Percentiles rank a stretch among this genome's conserved stretches.
These are phyloP conservation scores for Prunella vulgaris DNA, from an alignment of 257 asterid species.

Conservation along the genomic window DNA sequence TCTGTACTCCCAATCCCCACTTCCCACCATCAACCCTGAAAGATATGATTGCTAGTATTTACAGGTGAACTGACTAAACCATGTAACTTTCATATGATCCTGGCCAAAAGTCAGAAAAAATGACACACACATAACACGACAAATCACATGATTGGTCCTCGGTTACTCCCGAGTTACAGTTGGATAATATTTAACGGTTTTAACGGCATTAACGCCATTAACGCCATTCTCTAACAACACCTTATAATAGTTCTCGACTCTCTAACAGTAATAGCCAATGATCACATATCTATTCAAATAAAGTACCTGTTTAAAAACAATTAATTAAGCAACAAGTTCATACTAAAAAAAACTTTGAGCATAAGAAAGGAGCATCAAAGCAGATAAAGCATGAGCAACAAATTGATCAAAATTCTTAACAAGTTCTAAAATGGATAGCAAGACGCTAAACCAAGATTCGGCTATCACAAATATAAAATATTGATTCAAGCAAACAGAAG, in stretches of 20 bases:
- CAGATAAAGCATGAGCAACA: not conserved
- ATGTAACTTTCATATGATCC: not conserved
- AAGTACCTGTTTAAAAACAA: not conserved
- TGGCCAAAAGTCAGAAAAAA: not conserved
- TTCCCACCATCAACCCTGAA: not conserved
- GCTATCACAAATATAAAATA: not conserved
- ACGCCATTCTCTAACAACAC: not conserved
- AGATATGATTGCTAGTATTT: not conserved
- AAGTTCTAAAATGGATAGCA: not conserved
- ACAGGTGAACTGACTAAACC: not conserved
- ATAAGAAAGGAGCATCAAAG: not conserved
- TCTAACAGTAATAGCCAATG: not conserved
- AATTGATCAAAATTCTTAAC: not conserved
- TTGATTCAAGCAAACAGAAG: not conserved
- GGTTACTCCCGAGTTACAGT: not conserved
- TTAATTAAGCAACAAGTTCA: not conserved
- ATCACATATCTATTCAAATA: not conserved
- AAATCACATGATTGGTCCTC: not conserved
- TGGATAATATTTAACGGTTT: not conserved
- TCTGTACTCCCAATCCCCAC: not conserved
- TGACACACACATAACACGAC: not conserved
- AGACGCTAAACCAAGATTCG: not conserved
- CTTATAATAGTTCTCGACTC: not conserved
- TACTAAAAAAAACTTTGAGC: not conserved
- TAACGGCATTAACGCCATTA: not conserved